Percentiles rank a stretch among this genome's conserved stretches.
These are phyloP conservation scores for Reticulascus tulasneorum DNA, from an alignment of 2,329 filamentous ascomycete genomes.

Conservation along the genomic window DNA sequence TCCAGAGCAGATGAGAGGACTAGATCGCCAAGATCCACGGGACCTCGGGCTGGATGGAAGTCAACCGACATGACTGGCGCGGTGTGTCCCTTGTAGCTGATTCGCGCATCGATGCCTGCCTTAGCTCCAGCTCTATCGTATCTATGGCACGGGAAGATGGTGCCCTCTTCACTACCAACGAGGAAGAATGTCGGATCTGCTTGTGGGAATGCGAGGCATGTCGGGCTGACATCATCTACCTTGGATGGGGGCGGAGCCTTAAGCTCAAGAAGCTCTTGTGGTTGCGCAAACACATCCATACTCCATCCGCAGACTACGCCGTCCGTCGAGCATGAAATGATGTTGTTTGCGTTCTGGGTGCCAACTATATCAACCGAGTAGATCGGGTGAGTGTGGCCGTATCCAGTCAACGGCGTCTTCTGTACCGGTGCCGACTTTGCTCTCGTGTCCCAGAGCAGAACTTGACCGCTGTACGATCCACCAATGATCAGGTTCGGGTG, in stretches of 20 bases:
- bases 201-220: conserved; percentile 89
- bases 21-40: conserved; percentile 89
- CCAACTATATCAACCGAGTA: conserved; percentile 95
- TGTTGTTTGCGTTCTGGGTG: conserved; percentile 98
- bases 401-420: conserved; percentile 91
- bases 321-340: conserved; percentile 94
- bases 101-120: conserved; percentile 84
- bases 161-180: conserved; percentile 92
- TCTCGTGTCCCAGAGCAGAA: conserved; percentile 94
- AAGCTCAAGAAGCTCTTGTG: conserved; percentile 88
- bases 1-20: conserved; percentile 90
- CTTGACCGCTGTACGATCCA: conserved; percentile 93
- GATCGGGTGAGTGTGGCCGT: conserved; percentile 92
- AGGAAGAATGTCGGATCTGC: conserved; percentile 97
- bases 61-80: conserved; percentile 94
- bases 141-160: conserved; percentile 92
- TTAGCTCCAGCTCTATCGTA: conserved; percentile 98
- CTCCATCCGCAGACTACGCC: conserved; percentile 97
- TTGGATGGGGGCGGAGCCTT: conserved; percentile 81
- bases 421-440: conserved; percentile 86
- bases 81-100: conserved; percentile 85
- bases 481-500: conserved; percentile 95
- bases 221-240: conserved; percentile 92
- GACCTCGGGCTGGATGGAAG: conserved; percentile 89
- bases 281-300: conserved; percentile 95